Percentiles rank a stretch among this genome's conserved stretches.
Evolutionary conservation across 148 eudicot genomes (phyloP).

Genomic region (Camellia granthamiana): DNA sequence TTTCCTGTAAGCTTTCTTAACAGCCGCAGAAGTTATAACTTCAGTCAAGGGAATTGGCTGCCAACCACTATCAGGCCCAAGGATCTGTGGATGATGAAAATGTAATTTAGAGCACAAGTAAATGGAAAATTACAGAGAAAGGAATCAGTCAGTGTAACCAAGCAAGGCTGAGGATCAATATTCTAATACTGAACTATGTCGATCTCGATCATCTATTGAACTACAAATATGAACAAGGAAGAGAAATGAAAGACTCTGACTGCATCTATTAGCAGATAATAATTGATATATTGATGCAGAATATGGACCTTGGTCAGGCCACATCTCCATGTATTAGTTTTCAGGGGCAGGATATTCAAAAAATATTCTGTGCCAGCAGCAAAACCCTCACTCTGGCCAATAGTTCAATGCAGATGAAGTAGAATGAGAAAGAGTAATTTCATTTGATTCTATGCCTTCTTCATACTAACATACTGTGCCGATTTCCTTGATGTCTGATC

Average conservation of each 20-base stretch:
- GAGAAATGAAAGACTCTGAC: background rate
- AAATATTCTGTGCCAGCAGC: background rate
- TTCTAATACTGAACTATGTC: background rate
- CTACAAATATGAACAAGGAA: background rate
- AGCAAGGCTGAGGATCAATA: background rate
- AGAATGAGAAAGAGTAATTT: background rate
- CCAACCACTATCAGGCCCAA: conserved; percentile 98
- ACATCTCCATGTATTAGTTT: background rate
- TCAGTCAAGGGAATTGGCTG: conserved; percentile 90
- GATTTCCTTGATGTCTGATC: background rate
- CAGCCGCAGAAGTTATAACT: conserved; percentile 89
- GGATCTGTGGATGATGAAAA: conserved; percentile 55
- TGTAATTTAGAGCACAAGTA: background rate
- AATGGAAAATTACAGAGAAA: background rate
- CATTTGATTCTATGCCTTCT: background rate
- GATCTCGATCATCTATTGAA: background rate
- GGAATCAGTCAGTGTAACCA: background rate
- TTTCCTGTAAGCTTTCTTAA: conserved; percentile 90
- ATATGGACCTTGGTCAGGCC: background rate
- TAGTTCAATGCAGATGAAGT: conserved; percentile 6
- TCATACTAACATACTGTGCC: background rate
- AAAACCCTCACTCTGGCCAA: conserved; percentile 8
- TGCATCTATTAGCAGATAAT: background rate
- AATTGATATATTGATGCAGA: background rate
- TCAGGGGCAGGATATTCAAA: background rate